Base-by-base conservation (phyloP, 441 rosid genomes). In the Jatropha podagrica region DNA sequence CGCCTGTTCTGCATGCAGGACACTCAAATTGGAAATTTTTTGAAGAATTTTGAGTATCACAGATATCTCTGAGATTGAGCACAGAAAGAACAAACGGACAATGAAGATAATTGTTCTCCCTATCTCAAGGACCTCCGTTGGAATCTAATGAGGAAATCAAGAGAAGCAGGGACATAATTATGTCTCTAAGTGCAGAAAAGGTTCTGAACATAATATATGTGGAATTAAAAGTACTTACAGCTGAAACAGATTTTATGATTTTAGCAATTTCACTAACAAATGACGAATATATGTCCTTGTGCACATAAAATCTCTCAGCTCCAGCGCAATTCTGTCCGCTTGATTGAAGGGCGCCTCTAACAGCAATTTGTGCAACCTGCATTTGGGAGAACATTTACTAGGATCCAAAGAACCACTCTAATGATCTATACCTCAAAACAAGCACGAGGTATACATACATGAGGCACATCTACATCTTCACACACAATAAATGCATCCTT, bases 291-390 rank as follows among this genome's bases (percentile, higher is more conserved):
- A 92, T 80, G 77, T 92, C 93, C 84, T 74, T 87, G 78, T 91
- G 98, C 74, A 94, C 97, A 32, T 94, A 94, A 83, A 94, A 94
- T 81, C 98, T 91, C 86, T 96, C 98, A 76, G 99, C 97, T 75
- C 99, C 99, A 68, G 99, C 98, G 86, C 99, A 96, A 78, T 92
- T 96, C 88, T 96, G 99, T 70, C 98, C 99, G 68, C 98, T 89
- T 74, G 99, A 96, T 86, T 96, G 98, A 84, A 96, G 95, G 74
- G 86, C 81, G 44, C 91, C 97, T 82, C 99, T 86, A 65, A 90
- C 98, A 71, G 98, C 97, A 83, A 96, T 81, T 92, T 92, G 98
- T 40, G 99, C 97, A 83, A 96, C 97, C 98, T 96, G 80, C 67
- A 80, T 82, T 62, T 63, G 44, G 68, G 54, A 83, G 37, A 65